Conservation (phyloP, 2,329 filamentous ascomycete species). For the Fusarium albosuccineum region DNA sequence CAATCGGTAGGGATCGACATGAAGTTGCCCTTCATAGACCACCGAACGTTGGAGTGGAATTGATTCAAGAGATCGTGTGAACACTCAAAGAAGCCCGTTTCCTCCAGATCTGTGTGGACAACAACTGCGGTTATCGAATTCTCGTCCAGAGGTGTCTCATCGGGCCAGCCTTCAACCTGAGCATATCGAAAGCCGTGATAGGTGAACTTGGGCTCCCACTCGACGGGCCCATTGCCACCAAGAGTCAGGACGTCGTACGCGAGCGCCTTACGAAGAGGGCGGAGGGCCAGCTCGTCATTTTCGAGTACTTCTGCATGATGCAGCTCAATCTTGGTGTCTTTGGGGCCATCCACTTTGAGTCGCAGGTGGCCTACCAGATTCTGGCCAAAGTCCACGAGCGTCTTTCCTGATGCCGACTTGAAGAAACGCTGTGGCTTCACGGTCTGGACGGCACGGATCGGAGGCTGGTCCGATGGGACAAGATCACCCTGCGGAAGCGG, state of each 20-base stretch:
- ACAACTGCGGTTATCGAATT: constrained; percentile 48
- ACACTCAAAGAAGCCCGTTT: constrained; percentile 63
- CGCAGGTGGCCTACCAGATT: constrained; percentile 66
- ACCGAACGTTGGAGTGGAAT: constrained; percentile 66
- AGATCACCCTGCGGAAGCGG: constrained; percentile 20
- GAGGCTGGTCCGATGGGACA: constrained; percentile 55
- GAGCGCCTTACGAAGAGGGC: constrained; percentile 58
- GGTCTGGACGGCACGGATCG: constrained; percentile 53
- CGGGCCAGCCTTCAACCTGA: constrained; percentile 59
- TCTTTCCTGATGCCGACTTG: constrained; percentile 56
- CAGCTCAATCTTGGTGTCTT: constrained; percentile 59
- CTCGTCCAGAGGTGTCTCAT: constrained; percentile 21
- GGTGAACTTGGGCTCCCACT: constrained; percentile 57
- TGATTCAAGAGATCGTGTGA: constrained; percentile 64
- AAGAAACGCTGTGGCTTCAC: constrained; percentile 49
- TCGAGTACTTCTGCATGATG: constrained; percentile 69
- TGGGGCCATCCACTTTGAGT: constrained; percentile 53
- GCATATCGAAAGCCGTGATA: constrained; percentile 68
- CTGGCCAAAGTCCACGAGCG: constrained; percentile 67
- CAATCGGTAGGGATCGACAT: constrained; percentile 69
- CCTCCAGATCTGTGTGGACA: constrained; percentile 65
- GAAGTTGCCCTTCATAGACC: constrained; percentile 71
- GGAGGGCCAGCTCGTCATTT: constrained; percentile 55
- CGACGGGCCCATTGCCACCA: constrained; percentile 5
- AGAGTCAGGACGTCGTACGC: constrained; percentile 51